Conservation (phyloP, 2,329 filamentous ascomycete genomes). For the Cadophora luteo-olivacea region DNA sequence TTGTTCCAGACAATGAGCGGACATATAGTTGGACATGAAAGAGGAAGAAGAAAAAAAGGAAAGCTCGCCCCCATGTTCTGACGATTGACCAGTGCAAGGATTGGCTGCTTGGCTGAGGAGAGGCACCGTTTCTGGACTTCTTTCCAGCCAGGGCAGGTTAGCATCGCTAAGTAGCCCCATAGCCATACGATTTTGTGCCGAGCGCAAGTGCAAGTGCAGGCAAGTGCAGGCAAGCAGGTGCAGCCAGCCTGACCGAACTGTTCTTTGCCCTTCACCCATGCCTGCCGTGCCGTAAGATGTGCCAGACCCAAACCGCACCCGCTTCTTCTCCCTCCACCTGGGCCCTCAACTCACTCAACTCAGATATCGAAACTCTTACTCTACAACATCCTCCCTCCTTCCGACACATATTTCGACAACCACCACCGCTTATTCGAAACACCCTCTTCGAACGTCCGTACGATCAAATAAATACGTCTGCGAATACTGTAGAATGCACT, state of each 20-base stretch:
- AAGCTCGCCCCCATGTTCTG: background rate
- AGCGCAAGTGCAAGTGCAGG: background rate
- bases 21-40: background rate
- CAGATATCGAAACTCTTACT: constrained; percentile 15
- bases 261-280: background rate
- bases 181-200: constrained; percentile 2
- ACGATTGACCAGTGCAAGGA: constrained; percentile 7
- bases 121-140: constrained; percentile 1
- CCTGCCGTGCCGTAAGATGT: constrained; percentile 10
- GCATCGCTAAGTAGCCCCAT: background rate
- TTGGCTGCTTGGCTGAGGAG: constrained; percentile 14
- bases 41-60: background rate
- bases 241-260: background rate
- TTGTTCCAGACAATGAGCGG: no score
- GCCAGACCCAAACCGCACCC: constrained; percentile 6
- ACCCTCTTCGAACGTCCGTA: background rate
- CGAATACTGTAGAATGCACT: constrained; percentile 24
- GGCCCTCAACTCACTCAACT: background rate
- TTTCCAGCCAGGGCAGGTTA: background rate
- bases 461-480: background rate
- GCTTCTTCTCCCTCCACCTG: constrained; percentile 13
- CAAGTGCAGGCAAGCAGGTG: background rate
- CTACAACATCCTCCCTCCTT: constrained; percentile 11
- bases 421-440: background rate
- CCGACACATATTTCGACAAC: constrained; percentile 11